Evolutionary conservation across 2,329 filamentous ascomycete genomes (phyloP).

Genomic region (Microcyclospora tardicrescens): DNA sequence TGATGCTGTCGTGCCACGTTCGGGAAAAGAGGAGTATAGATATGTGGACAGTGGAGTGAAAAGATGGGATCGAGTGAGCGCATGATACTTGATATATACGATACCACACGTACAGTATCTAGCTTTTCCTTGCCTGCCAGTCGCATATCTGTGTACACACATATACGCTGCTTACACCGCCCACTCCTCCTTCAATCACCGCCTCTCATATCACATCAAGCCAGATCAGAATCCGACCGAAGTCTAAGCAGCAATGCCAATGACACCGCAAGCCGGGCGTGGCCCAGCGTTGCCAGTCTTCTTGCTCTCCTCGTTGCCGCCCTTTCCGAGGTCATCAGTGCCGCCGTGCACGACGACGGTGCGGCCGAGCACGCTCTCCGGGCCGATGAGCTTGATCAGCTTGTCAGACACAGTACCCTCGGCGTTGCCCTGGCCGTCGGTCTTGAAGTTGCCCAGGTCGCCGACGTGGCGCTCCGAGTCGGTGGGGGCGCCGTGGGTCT

Average conservation of each 20-base stretch:
- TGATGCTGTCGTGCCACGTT: too few relatives aligned
- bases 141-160: too few relatives aligned
- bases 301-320: slow-evolving; percentile 84
- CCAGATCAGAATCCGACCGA: too few relatives aligned
- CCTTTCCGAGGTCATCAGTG: slow-evolving; percentile 93
- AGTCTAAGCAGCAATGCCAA: slow-evolving; percentile 23
- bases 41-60: too few relatives aligned
- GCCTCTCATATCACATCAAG: too few relatives aligned
- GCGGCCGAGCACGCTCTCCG: slow-evolving; percentile 87
- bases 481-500: slow-evolving; percentile 76
- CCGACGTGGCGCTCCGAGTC: slow-evolving; percentile 87
- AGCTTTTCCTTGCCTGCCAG: too few relatives aligned
- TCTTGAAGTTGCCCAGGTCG: slow-evolving; percentile 95
- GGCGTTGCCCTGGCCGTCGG: slow-evolving; percentile 81
- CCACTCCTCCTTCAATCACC: too few relatives aligned
- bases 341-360: slow-evolving; percentile 90
- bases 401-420: slow-evolving; percentile 69
- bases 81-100: too few relatives aligned
- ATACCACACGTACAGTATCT: too few relatives aligned
- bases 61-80: too few relatives aligned
- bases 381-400: slow-evolving; percentile 88
- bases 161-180: too few relatives aligned
- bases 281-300: slow-evolving; percentile 94
- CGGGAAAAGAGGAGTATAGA: too few relatives aligned
- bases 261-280: slow-evolving; percentile 76